Conservation (phyloP, 768 basidiomycete species). For the Leucocoprinus birnbaumii region DNA sequence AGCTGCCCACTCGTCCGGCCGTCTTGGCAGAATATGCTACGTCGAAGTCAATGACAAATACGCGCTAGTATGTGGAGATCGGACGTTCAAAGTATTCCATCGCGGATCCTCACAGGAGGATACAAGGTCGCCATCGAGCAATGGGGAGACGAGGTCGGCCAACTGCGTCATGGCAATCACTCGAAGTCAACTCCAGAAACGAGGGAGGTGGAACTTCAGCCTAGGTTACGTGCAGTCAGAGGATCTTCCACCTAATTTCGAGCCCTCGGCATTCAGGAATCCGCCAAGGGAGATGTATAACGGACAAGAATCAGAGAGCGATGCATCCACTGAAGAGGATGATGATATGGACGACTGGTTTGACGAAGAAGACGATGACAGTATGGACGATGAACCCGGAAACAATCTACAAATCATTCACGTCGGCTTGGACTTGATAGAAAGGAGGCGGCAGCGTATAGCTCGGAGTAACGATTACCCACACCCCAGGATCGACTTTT, state of each 20-base stretch:
- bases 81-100: slow-evolving; percentile 1
- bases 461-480: background rate
- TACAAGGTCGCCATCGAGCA: background rate
- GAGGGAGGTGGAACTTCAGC: background rate
- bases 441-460: background rate
- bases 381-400: background rate
- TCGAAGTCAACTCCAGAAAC: background rate
- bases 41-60: slow-evolving; percentile 9
- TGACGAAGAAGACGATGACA: background rate
- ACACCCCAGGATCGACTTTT: background rate
- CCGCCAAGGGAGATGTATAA: too few species aligned
- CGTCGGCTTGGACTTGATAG: background rate
- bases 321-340: too few species aligned
- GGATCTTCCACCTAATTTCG: background rate
- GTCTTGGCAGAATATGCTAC: background rate
- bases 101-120: background rate
- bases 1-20: background rate
- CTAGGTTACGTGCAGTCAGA: background rate
- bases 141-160: background rate
- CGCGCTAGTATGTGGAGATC: slow-evolving; percentile 4
- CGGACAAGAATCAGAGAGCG: too few species aligned
- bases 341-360: too few species aligned
- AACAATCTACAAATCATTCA: background rate
- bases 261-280: background rate
- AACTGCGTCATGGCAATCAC: slow-evolving; percentile 1